Evolutionary conservation across 2,329 filamentous ascomycete genomes (phyloP), one percentile per base, ranked within the genome.

Genomic region (Tricladium varicosporioides): DNA sequence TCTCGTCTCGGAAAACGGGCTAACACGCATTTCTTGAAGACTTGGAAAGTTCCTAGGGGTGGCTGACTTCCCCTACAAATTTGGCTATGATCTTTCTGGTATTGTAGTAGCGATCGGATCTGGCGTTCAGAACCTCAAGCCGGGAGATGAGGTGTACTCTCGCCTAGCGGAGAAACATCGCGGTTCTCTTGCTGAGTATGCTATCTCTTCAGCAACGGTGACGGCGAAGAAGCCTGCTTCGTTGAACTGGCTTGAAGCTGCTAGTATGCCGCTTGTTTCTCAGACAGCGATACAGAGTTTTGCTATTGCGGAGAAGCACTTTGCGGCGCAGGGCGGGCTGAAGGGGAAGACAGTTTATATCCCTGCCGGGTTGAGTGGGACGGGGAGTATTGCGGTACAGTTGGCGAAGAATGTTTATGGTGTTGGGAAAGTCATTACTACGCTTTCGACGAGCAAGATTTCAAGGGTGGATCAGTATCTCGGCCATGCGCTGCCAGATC

Each of bases 361-460:
- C 0, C 70, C 72, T 7, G 73, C 67, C 32, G 74, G 71, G 0
- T 61, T 76, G 52, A 68, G 72, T 33, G 74, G 73, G 1, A 74
- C 71, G 0, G 74, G 74, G 0, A 57, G 67, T 18, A 72, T 72
- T 53, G 76, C 66, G 19, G 72, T 75, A 15, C 76, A 78, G 60
- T 60, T 79, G 5, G 75, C 76, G 14, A 78, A 78, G 58, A 71
- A 75, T 33, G 69, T 76, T 1, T 78, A 77, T 58, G 65, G 70
- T 1, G 76, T 74, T 1, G 70, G 69, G 15, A 76, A 74, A 51
- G 74, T 78, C 27, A 75, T 78, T 42, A 78, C 75, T 0, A 78
- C 76, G 0, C 69, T 78, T 1, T 77, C 75, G 1, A 75, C 75
- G 1, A 58, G 69, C 13, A 79, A 78, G 60, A 63, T 78, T 0